Evolutionary conservation across 805 yeast species (phyloP), one percentile per base, ranked within the genome.

Genomic region (Kodamaea kaohsiungensis): DNA sequence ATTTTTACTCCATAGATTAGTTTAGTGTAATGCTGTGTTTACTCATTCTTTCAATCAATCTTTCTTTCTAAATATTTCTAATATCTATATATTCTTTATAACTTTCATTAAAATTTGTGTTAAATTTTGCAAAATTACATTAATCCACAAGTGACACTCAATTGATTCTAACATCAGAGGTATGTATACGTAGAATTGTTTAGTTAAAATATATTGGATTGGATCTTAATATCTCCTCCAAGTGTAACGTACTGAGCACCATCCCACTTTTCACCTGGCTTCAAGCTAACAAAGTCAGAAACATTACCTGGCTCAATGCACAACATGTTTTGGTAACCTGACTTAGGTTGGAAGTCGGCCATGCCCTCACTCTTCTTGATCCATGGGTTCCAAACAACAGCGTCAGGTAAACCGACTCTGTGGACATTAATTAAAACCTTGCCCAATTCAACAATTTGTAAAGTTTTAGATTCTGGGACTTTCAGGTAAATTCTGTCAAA

Each of bases 371-470:
- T 83, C 69, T 88, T 89, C 53, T 87, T 80, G 60, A 82, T 77
- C 99, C 98, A 95, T 38, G 99, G 99, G 71, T 95, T 95, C 99
- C 99, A 95, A 53, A 95, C 98, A 48, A 95, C 98, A 4, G 81
- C 76, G 59, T 82, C 86, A 0, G 82, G 85, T 61, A 89, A 75
- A 62, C 86, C 86, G 13, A 72, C 73, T 65, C 96, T 80, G 52
- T 81, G 76, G 37, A 93, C 70, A 43, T 88, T 85, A 67, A 87
- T 87, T 48, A 84, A 68, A 7, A 90, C 92, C 58, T 83, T 80
- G 46, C 93, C 95, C 53, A 80, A 78, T 55, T 83, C 86, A 48
- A 87, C 84, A 51, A 92, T 85, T 65, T 87, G 91, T 40, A 89
- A 73, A 6, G 79, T 57, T 64, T 85, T 86, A 4, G 72, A 74